Conservation (phyloP, 1,284 basidiomycete species). For the Malassezia arunalokei region DNA sequence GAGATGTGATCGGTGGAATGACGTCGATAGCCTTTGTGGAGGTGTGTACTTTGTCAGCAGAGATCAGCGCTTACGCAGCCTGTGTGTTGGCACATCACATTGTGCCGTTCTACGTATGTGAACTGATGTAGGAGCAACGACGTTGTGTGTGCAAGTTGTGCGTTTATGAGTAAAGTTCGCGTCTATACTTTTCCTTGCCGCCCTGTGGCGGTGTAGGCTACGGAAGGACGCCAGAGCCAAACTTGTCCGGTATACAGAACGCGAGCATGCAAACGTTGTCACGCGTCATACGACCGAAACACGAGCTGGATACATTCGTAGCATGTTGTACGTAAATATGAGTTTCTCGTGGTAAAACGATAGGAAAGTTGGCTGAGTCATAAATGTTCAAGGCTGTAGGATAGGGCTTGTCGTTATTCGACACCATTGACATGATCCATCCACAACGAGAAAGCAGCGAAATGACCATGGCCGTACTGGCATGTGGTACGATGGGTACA, state of each 20-base stretch:
- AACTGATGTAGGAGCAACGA: too few relatives aligned
- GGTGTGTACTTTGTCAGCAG: constrained; percentile 1
- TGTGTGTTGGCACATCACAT: not conserved
- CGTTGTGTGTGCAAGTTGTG: not conserved
- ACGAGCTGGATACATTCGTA: too few relatives aligned
- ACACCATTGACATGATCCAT: not conserved
- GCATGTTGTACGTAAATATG: too few relatives aligned
- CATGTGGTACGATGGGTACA: constrained; percentile 94
- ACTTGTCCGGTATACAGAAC: not conserved
- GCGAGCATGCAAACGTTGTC: not conserved
- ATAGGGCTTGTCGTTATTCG: too few relatives aligned
- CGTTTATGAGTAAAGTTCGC: not conserved
- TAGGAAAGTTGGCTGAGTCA: too few relatives aligned
- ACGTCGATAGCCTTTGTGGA: not conserved
- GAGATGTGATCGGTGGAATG: not conserved
- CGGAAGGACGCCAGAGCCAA: constrained; percentile 13
- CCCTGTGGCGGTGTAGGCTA: constrained; percentile 5
- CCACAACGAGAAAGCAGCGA: not conserved
- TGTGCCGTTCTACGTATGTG: not conserved
- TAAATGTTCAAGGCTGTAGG: too few relatives aligned
- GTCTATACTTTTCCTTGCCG: constrained; percentile 12
- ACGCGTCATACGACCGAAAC: too few relatives aligned
- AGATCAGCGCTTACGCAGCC: not conserved
- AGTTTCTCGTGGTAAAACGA: too few relatives aligned
- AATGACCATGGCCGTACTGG: constrained; percentile 35